phyloP scores from a whole-genome alignment of 2,329 filamentous ascomycete species.

The Hymenoscyphus salicellus region DNA sequence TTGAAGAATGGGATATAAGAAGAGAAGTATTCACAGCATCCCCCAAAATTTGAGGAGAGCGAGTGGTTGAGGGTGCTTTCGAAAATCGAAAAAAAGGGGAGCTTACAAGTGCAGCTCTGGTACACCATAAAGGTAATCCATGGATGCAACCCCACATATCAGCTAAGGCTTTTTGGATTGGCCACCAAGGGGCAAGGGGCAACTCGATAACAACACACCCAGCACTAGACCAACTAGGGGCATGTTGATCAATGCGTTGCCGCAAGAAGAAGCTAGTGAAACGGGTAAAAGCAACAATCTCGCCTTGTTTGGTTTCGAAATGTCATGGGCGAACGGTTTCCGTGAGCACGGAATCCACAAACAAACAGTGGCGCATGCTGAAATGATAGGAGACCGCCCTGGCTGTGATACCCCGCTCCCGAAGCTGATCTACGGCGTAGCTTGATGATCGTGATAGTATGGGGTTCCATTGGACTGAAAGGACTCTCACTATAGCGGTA shows the following conservation, averaged over 20 bases:
- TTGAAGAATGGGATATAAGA: neutral
- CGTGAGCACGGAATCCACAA: neutral
- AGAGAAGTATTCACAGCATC: neutral
- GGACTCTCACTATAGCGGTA: neutral
- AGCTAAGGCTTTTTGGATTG: neutral
- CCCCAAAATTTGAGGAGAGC: neutral
- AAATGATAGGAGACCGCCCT: neutral
- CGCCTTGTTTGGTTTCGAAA: neutral
- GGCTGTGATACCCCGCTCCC: neutral
- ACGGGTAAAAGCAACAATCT: neutral
- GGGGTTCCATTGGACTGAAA: neutral
- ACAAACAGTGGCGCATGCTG: neutral
- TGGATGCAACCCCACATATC: conserved; percentile 1
- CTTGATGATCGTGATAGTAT: neutral
- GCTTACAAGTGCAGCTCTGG: neutral
- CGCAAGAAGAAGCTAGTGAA: neutral
- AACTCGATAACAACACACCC: neutral
- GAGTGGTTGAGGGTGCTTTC: neutral
- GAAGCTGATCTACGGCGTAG: conserved; percentile 1
- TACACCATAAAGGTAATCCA: neutral
- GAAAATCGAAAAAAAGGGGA: neutral
- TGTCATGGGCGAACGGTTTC: neutral
- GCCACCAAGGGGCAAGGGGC: neutral
- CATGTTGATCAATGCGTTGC: neutral
- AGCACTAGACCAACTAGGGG: neutral